Percentiles rank a stretch among this genome's conserved stretches.
phyloP scores from a whole-genome alignment of 192 early-diverging fungal species.

The Jimgerdemannia flammicorona region DNA sequence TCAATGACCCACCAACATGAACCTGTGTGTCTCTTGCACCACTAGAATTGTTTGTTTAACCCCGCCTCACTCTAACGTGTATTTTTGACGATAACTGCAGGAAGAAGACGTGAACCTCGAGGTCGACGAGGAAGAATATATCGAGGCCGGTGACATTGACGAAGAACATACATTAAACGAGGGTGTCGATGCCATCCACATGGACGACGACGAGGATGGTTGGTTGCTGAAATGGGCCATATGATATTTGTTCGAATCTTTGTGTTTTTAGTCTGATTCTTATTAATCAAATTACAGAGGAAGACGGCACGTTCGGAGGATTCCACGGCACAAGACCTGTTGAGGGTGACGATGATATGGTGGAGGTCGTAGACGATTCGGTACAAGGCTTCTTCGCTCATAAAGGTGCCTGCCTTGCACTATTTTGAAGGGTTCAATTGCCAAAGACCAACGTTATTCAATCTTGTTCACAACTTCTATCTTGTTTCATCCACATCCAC shows the following conservation, averaged over 20 bases:
- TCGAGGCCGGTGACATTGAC: constrained; percentile 47
- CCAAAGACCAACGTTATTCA: neutral
- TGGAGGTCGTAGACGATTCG: constrained; percentile 78
- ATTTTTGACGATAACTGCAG: neutral
- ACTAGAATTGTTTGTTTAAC: too few relatives aligned
- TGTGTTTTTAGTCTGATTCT: constrained; percentile 48
- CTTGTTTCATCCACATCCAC: neutral
- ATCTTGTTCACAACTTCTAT: too few relatives aligned
- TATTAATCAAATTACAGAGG: constrained; percentile 30
- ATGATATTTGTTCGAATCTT: constrained; percentile 2
- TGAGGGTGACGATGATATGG: constrained; percentile 50
- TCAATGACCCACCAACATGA: too few relatives aligned
- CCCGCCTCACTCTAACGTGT: too few relatives aligned
- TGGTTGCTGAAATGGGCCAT: neutral
- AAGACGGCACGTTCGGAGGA: constrained; percentile 25
- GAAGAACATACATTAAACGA: constrained; percentile 49
- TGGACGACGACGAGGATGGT: constrained; percentile 23
- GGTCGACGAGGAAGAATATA: constrained; percentile 40
- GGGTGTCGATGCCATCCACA: constrained; percentile 25
- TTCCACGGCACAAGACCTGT: constrained; percentile 44
- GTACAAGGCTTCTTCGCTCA: constrained; percentile 90
- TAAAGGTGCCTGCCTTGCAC: constrained; percentile 43
- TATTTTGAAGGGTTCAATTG: neutral
- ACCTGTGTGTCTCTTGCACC: too few relatives aligned
- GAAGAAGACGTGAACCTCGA: neutral